Base-by-base conservation (phyloP, 1,284 basidiomycete genomes). In the Mycena sp. region DNA sequence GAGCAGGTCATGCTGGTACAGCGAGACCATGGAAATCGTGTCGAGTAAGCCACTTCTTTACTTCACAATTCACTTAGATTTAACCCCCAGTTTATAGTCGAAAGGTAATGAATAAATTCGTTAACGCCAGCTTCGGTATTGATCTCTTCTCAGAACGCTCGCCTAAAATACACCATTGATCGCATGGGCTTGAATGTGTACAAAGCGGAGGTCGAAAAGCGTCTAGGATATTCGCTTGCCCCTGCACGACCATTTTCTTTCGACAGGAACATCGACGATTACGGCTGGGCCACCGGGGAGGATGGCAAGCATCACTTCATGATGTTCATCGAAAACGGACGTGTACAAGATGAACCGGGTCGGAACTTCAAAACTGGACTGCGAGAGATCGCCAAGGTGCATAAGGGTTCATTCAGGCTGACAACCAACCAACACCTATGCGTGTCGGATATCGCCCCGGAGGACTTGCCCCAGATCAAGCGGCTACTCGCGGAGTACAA, bases 141-240 rank as follows among this genome's bases (percentile, higher is more conserved):
- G 23, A 59, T 37, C 40, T 38, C 49, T 56, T 37, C 16, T 28
- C 64, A 84, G 90, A 97, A 96, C 72, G 95, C 95, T 63, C 90
- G 95, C 64, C 84, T 99, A 67, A 98, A 98, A 81, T 99, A 99
- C 81, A 99, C 97, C 21, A 89, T 99, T 73, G 97, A 99, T 80
- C 90, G 95, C 61, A 94, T 98, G 88, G 94, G 94, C 38, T 81
- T 97, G 17, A 87, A 90, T 60, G 83, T 78, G 56, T 98, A 98
- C 87, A 94, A 92, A 77, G 87, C 83, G 28, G 95, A 96, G 73
- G 94, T 99, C 40, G 97, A 99, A 83, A 87, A 90, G 69, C 90
- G 90, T 23, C 88, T 98, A 26, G 96, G 95, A 37, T 97, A 91
- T 78, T 73, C 84, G 51, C 85, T 99, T 23, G 81, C 81, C 54